These are phyloP conservation scores for Verbena officinalis DNA, from an alignment of 257 asterid genomes.

Conservation along the genomic window DNA sequence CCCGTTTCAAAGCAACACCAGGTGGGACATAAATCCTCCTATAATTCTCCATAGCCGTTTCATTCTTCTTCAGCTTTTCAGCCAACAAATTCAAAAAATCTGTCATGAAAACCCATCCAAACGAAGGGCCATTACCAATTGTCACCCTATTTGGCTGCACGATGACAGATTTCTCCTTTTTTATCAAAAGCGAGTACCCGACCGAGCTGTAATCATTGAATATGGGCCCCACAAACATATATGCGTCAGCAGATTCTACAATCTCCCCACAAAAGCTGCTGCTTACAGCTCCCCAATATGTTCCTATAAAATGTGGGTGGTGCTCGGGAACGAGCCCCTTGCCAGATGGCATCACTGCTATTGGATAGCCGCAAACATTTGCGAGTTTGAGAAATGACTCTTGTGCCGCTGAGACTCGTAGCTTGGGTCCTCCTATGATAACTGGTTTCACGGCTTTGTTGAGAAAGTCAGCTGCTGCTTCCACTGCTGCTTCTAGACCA, in stretches of 20 bases:
- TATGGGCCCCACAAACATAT: slow-evolving; percentile 55
- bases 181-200: slow-evolving; percentile 55
- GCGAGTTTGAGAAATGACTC: slow-evolving; percentile 48
- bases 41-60: slow-evolving; percentile 56
- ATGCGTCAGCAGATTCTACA: slow-evolving; percentile 61
- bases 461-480: slow-evolving; percentile 58
- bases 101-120: slow-evolving; percentile 60
- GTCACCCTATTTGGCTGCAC: slow-evolving; percentile 63
- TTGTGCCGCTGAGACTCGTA: slow-evolving; percentile 41
- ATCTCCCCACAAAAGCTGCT: slow-evolving; percentile 59
- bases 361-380: slow-evolving; percentile 49
- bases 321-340: slow-evolving; percentile 58
- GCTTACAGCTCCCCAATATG: slow-evolving; percentile 66
- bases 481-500: slow-evolving; percentile 57
- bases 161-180: slow-evolving; percentile 50
- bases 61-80: slow-evolving; percentile 50
- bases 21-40: slow-evolving; percentile 54
- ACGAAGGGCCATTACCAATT: slow-evolving; percentile 53
- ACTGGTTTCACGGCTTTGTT: slow-evolving; percentile 63
- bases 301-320: slow-evolving; percentile 56
- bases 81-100: slow-evolving; percentile 51
- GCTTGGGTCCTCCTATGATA: slow-evolving; percentile 53
- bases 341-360: slow-evolving; percentile 57
- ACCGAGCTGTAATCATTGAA: slow-evolving; percentile 63
- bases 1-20: slow-evolving; percentile 46